phyloP scores from a whole-genome alignment of 2,329 filamentous ascomycete genomes.

The Beauveria rudraprayagi region DNA sequence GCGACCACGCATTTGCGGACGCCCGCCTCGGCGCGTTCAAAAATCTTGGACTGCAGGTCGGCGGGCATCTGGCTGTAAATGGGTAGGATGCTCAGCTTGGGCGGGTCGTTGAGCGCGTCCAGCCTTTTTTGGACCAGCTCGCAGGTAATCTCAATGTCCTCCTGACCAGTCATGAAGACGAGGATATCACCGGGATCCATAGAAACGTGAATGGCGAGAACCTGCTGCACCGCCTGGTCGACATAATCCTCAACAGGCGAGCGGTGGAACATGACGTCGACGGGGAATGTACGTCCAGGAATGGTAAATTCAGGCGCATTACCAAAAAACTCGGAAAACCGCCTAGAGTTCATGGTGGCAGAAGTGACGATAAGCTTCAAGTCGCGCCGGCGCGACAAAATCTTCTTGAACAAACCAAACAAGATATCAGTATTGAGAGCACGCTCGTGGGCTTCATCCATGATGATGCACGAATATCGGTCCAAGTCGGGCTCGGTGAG shows the following conservation, averaged over 20 bases:
- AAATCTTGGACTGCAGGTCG: conserved; percentile 95
- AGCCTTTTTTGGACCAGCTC: conserved; percentile 84
- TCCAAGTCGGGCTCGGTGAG: conserved; percentile 88
- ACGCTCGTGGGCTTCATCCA: conserved; percentile 98
- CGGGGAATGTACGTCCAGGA: conserved; percentile 90
- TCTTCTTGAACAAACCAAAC: conserved; percentile 97
- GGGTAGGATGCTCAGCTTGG: conserved; percentile 86
- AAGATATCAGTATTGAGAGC: conserved; percentile 94
- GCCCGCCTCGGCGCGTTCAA: conserved; percentile 81
- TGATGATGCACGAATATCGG: conserved; percentile 96
- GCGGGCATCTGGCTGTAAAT: conserved; percentile 99
- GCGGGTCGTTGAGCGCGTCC: conserved; percentile 84
- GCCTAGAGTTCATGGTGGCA: conserved; percentile 95
- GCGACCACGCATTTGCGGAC: conserved; percentile 97
- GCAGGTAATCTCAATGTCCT: conserved; percentile 96
- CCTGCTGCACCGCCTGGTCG: conserved; percentile 91
- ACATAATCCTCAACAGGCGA: conserved; percentile 97
- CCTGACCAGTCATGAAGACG: conserved; percentile 98
- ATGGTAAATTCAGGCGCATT: conserved; percentile 96
- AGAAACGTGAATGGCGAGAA: conserved; percentile 90
- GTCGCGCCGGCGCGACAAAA: conserved; percentile 79
- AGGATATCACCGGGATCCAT: conserved; percentile 90
- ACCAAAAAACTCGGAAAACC: conserved; percentile 93
- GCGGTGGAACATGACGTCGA: conserved; percentile 91
- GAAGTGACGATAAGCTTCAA: conserved; percentile 96